Conservation (phyloP, 2,329 filamentous ascomycete genomes). For the Epicoccum nigrum region DNA sequence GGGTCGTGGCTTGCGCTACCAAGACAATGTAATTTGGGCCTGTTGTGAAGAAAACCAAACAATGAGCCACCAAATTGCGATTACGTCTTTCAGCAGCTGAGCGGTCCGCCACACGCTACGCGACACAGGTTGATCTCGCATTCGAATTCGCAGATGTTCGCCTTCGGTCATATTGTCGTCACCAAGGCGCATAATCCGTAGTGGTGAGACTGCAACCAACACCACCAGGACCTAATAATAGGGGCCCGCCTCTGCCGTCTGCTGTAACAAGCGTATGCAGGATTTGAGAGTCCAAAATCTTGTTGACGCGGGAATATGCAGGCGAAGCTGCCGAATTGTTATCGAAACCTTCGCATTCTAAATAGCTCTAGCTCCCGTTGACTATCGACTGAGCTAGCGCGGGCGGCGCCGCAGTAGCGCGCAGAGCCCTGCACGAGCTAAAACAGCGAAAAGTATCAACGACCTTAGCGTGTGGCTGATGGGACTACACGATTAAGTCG, state of each 20-base stretch:
- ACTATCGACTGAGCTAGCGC: constrained; percentile 14
- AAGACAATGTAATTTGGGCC: background rate
- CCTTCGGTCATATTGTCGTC: constrained; percentile 1
- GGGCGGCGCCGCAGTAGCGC: constrained; percentile 19
- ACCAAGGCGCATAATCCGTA: background rate
- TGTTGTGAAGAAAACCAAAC: background rate
- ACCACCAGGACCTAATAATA: constrained; percentile 10
- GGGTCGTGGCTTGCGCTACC: constrained; percentile 10
- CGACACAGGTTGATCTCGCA: background rate
- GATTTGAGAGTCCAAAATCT: constrained; percentile 2
- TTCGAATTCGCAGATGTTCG: background rate
- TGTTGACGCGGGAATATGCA: constrained; percentile 14
- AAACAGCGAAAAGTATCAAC: constrained; percentile 8
- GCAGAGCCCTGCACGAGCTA: constrained; percentile 5
- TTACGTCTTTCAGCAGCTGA: background rate
- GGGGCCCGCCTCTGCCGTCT: constrained; percentile 1
- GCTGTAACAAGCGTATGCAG: constrained; percentile 1
- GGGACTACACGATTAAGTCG: constrained; percentile 7
- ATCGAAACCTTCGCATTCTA: constrained; percentile 8
- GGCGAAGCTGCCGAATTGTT: constrained; percentile 2
- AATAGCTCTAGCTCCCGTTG: constrained; percentile 8
- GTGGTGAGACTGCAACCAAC: constrained; percentile 14
- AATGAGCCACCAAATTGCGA: constrained; percentile 1
- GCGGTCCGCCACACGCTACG: constrained; percentile 5
- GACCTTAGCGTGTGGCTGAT: constrained; percentile 14